Base-by-base conservation (phyloP, 2,329 filamentous ascomycete genomes). In the Aspergillus bombycis region DNA sequence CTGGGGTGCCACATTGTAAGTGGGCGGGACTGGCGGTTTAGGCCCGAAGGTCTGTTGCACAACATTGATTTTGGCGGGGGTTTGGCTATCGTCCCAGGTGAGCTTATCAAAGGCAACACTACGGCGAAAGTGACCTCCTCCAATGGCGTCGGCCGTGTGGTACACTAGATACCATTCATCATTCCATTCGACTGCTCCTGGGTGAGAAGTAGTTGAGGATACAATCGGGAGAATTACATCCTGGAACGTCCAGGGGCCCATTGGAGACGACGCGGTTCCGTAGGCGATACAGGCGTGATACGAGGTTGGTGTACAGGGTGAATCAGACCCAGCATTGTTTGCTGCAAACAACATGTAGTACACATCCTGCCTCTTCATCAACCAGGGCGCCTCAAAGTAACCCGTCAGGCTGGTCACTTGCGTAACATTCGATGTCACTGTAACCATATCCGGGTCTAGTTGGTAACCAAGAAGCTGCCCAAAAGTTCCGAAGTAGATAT, bases 341-440 rank as follows among this genome's bases (percentile, higher is more conserved):
- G 58, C 58, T 19, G 58, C 48, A 21, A 53, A 60, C 19, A 60
- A 23, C 58, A 60, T 60, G 58, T 60, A 60, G 36, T 60, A 60
- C 10, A 48, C 36, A 12, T 26, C 43, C 12, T 46, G 38, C 26
- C 58, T 36, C 48, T 60, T 60, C 58, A 60, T 60, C 19, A 60
- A 21, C 58, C 58, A 60, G 19, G 58, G 58, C 12, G 58, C 58
- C 50, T 60, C 48, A 21, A 60, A 60, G 36, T 54, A 60, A 19
- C 58, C 58, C 16, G 48, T 60, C 7, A 60, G 48, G 19, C 46
- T 43, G 5, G 58, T 60, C 16, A 55, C 58, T 6, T 30, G 32
- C 16, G 28, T 54, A 6, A 46, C 58, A 32, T 32, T 26, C 7
- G 45, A 28, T 34, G 30, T 46, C 34, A 60, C 38, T 8, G 58